Base-by-base conservation (phyloP, 2,329 filamentous ascomycete species). In the Colletotrichum simmondsii region DNA sequence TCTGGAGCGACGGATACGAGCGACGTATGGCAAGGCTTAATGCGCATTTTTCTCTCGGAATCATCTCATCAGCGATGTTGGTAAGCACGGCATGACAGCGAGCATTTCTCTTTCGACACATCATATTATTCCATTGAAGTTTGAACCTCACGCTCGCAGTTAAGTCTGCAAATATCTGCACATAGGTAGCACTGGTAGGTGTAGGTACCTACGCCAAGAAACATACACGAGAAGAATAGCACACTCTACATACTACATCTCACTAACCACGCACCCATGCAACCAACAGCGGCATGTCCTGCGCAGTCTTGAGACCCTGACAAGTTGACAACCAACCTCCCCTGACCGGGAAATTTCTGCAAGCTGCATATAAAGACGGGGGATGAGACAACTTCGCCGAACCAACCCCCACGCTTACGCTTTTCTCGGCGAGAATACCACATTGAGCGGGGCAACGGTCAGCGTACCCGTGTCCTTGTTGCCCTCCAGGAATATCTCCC, bases 1-100 rank as follows among this genome's bases (percentile, higher is more conserved):
- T 49, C 53, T 75, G 12, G 54, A 65, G 6, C 71, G 68, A 11
- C 65, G 74, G 22, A 75, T 75, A 62, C 60, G 52, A 5, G 74
- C 74, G 3, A 74, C 74, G 16, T 75, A 75, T 19, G 54, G 63
- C 19, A 68, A 35, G 28, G 5, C 5, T 22, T 65, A 16, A 65
- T 1, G 7, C 4, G 26, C 12, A 2, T 26, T 26, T 24, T 12
- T 22, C 42, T 8, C 7, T 49, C 6, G 24, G 26, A 16, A n/a
- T 12, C 6, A 16, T 37, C 12, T 12, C 11, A 16, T 37, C 12
- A 28, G 24, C 16, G 28, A n/a, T 12, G 5, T 16, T n/a, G 10
- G n/a, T n/a, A n/a, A 4, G 12, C 8, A 12, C 8, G 14, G 24
- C 16, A 49, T 49, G 24, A 42, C 24, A 30, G 58, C 58, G 16